Base-by-base conservation (phyloP, 345 rosid genomes). In the Linum trigynum region DNA sequence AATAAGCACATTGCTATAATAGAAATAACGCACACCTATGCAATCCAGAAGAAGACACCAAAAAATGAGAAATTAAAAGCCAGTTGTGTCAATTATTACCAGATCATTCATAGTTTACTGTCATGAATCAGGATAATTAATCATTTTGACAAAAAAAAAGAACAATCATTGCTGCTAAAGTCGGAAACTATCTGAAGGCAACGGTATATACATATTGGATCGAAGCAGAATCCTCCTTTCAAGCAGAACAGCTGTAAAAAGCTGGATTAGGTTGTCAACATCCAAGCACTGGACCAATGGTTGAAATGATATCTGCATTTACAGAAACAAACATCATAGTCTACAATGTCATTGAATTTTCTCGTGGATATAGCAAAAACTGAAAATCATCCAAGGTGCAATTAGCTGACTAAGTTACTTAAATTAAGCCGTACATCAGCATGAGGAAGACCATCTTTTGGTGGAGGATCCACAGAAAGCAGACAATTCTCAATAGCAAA, bases 231-330 rank as follows among this genome's bases (percentile, higher is more conserved):
- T 75, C 76, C 97, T 83, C 80, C 99, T 82, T 77, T 95, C 97
- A 74, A 91, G 86, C 77, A 95, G 76, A 51, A 95, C 99, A 53
- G 96, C 85, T 38, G 95, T 89, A 70, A 91, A 91, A 65, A 91
- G 85, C 81, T 78, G 82, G 76, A 87, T 87, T 69, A 95, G 76
- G 80, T 95, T 95, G 86, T 95, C 91, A 55, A 89, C 89, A 79
- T 91, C 94, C 88, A 95, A 80, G 81, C 95, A 91, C 62, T 91
- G 99, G 62, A 95, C 84, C 68, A 95, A 84, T 32, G 97, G 97
- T 76, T 89, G 96, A 82, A 95, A 92, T 37, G 95, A 89, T 71
- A 95, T 84, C 97, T 95, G 87, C 91, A 94, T 53, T 64, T 56
- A 14, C 55, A 3, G 14, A 70, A 64, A 61, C 51, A 67, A 15